Base-by-base conservation (phyloP, 352 stramenopile species). In the Phytophthora cryptogea region DNA sequence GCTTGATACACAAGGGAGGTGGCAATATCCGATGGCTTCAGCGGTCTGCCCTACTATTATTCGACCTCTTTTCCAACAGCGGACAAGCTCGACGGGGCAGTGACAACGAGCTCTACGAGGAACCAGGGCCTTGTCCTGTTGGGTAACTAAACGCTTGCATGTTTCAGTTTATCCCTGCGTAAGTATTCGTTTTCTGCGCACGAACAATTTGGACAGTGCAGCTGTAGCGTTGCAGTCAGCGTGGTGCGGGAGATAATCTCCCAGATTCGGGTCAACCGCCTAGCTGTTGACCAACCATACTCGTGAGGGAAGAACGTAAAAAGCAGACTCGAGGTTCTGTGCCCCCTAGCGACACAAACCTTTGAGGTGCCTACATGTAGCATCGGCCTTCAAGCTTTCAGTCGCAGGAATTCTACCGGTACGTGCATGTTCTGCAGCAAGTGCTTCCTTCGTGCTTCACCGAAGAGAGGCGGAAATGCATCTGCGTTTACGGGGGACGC, bases 131-230 rank as follows among this genome's bases (percentile, higher is more conserved):
- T 23, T 23, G 20, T 23, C 20, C 20, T 23, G 20, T 23, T 23
- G 20, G 20, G 20, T 2, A 23, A 23, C 20, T 23, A 23, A 41
- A 17, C 14, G 20, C 36, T 41, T 41, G 36, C 36, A 23, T 17
- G 9, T 10, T n/a, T 23, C 20, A 23, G 20, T 23, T 23, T 23
- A 23, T 23, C 20, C 20, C 20, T 23, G 20, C 20, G 20, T 23
- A n/a, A n/a, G n/a, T n/a, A 16, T 43, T 16, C 35, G 35, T 26
- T 43, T 2, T n/a, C 13, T 13, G 7, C 32, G 32, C 10, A 4
- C 33, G 11, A 39, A 6, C 39, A 23, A 26, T 17, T 51, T 61
- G 58, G 58, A 66, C 53, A 61, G 58, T 66, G 27, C 58, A 51
- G 50, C 33, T 20, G 40, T 41, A 36, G 28, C 49, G 56, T 60